Base-by-base conservation (phyloP, 2,329 filamentous ascomycete species). In the Clonostachys rhizophaga region DNA sequence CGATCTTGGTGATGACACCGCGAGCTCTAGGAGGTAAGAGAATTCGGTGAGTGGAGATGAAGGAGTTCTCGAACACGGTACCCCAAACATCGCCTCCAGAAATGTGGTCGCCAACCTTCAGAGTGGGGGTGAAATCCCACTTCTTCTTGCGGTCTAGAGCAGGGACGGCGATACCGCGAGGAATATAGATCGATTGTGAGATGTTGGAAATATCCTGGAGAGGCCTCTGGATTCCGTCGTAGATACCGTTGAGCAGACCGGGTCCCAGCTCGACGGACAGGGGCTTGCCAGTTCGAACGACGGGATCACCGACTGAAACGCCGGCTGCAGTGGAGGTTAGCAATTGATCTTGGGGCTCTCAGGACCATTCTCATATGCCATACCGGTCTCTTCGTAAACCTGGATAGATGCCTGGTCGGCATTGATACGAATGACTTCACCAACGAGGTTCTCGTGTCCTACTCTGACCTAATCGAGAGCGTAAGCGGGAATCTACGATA, bases 331-430 rank as follows among this genome's bases (percentile, higher is more conserved):
- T 17, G 43, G 42, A 37, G n/a, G 45, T 52, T 49, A 52, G 59
- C 50, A 57, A 49, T 43, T 49, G 46, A 37, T 40, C 35, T 40
- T 43, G 42, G 47, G 39, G 43, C 47, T 42, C 35, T 48, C 16
- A n/a, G 18, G 34, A 33, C 24, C 44, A 37, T 13, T 36, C 37
- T 36, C 6, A 35, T 44, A 14, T 39, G 52, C 55, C 79, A 52
- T 79, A 95, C 91, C 90, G 58, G 94, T 99, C 75, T 99, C 94
- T 71, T 99, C 94, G 76, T 99, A 99, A 56, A 99, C 94, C 74
- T 99, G 94, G 58, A 99, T 95, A 44, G 91, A 96, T 58, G 91
- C 91, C 74, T 92, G 95, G 70, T 99, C 94, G 67, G 77, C 86
- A 62, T 89, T 94, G 73, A 99, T 95, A 68, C 94, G 88, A 78